These are phyloP conservation scores for Penicillium canescens DNA, from an alignment of 495 filamentous ascomycete species.

Conservation along the genomic window DNA sequence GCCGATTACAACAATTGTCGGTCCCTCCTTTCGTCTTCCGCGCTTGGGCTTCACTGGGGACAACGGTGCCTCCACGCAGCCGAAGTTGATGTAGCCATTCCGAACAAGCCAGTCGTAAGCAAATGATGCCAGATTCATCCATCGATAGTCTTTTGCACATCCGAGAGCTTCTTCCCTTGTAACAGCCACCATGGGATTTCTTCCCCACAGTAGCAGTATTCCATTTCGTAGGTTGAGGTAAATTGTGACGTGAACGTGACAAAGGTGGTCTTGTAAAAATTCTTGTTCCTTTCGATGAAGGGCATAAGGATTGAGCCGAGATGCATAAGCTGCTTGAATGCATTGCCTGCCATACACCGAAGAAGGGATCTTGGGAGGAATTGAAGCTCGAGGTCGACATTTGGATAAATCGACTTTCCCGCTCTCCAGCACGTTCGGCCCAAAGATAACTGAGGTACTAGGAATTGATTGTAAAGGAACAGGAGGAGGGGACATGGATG, in stretches of 20 bases:
- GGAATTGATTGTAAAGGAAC: slow-evolving; percentile 14
- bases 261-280: slow-evolving; percentile 77
- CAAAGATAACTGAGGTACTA: slow-evolving; percentile 14
- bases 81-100: slow-evolving; percentile 95
- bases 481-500: slow-evolving; percentile 34
- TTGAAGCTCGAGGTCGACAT: slow-evolving; percentile 70
- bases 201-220: slow-evolving; percentile 86
- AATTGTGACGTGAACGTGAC: slow-evolving; percentile 85
- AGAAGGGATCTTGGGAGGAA: slow-evolving; percentile 70
- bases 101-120: slow-evolving; percentile 92
- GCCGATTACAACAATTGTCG: slow-evolving; percentile 83
- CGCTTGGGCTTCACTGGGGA: slow-evolving; percentile 38
- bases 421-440: slow-evolving; percentile 16
- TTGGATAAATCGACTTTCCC: slow-evolving; percentile 27
- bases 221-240: slow-evolving; percentile 97
- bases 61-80: slow-evolving; percentile 71
- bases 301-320: slow-evolving; percentile 84
- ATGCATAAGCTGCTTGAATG: slow-evolving; percentile 83
- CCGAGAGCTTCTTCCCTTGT: slow-evolving; percentile 86
- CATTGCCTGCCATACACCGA: slow-evolving; percentile 84
- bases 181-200: slow-evolving; percentile 86
- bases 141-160: slow-evolving; percentile 87
- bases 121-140: slow-evolving; percentile 84
- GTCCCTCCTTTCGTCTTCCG: slow-evolving; percentile 49
- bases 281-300: slow-evolving; percentile 84